phyloP scores from a whole-genome alignment of 305 asterid genomes.

The Fraxinus dipetala region DNA sequence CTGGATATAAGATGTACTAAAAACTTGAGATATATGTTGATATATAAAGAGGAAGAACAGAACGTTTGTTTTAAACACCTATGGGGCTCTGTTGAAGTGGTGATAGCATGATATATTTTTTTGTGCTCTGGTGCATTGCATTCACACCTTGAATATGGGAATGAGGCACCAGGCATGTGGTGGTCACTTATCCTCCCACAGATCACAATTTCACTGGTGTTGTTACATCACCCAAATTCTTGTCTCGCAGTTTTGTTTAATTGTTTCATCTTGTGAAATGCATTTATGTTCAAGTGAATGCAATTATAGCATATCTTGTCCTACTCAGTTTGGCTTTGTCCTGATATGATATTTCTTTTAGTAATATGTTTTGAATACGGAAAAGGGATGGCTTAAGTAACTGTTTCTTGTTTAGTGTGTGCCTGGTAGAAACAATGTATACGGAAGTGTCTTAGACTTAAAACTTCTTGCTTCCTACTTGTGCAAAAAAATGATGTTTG shows the following conservation, averaged over 20 bases:
- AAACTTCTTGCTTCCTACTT: conserved; percentile 18
- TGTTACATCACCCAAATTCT: neutral
- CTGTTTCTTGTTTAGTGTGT: conserved; percentile 9
- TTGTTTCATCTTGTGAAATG: neutral
- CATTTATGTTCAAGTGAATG: neutral
- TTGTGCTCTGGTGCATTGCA: neutral
- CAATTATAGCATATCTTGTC: neutral
- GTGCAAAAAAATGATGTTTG: conserved; percentile 12
- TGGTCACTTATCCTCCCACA: neutral
- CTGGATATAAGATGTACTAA: neutral
- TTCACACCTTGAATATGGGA: neutral
- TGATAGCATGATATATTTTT: neutral
- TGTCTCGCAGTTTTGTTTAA: neutral
- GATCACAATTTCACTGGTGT: neutral
- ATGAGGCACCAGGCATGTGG: neutral
- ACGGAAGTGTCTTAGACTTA: neutral
- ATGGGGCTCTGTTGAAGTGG: neutral
- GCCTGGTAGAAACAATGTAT: neutral
- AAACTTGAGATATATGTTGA: neutral
- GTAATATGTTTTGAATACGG: neutral
- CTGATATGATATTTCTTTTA: neutral
- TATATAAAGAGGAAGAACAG: neutral
- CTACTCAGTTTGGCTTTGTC: neutral
- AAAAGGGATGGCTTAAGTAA: neutral
- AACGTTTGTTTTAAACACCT: neutral